phyloP scores from a whole-genome alignment of 2,329 filamentous ascomycete species.

The Diaporthe capsici region DNA sequence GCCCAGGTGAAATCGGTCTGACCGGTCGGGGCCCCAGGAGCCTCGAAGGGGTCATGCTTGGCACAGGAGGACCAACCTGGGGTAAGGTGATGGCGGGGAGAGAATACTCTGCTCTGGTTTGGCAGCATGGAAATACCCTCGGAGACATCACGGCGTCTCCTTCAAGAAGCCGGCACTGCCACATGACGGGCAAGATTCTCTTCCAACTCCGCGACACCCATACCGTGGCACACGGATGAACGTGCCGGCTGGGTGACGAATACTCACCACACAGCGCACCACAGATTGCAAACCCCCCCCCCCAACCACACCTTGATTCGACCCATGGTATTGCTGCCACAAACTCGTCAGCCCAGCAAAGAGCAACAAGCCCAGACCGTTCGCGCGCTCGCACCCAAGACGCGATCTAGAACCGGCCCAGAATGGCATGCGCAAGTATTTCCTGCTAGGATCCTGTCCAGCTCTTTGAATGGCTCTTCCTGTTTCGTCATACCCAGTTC shows the following conservation, averaged over 20 bases:
- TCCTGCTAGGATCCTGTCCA: not conserved
- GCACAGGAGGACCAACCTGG: too few species aligned
- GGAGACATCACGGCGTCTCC: not conserved
- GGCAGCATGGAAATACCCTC: not conserved
- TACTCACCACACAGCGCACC: not conserved
- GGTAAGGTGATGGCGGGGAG: not conserved
- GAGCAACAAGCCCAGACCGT: not conserved
- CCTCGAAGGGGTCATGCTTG: not conserved
- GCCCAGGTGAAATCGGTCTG: not conserved
- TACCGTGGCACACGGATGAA: not conserved
- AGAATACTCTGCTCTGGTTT: not conserved
- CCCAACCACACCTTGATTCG: not conserved
- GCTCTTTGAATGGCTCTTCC: too few species aligned
- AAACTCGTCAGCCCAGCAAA: not conserved
- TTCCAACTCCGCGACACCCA: too few species aligned
- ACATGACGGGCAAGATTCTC: not conserved
- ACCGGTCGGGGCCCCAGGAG: not conserved
- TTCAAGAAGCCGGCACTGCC: not conserved
- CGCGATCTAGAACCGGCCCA: not conserved
- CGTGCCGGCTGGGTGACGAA: not conserved
- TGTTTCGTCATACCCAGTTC: not conserved
- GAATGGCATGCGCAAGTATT: not conserved
- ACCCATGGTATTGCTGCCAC: too few species aligned
- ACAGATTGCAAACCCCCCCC: too few species aligned
- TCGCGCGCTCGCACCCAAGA: not conserved